These are phyloP conservation scores for Hypericum perforatum DNA, from an alignment of 345 rosid genomes.

Conservation along the genomic window DNA sequence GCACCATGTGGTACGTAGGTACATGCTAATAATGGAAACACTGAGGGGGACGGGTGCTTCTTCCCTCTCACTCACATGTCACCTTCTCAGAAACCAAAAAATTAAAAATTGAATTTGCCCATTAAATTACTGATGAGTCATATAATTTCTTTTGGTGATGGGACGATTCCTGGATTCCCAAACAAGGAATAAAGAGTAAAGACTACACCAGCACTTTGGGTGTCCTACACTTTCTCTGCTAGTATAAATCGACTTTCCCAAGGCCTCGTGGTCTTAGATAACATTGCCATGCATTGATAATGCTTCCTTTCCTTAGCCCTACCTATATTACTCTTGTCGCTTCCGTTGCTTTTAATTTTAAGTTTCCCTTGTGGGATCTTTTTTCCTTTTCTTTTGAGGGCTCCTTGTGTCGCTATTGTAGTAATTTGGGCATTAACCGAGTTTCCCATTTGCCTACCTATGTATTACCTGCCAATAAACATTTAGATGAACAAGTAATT, in stretches of 20 bases:
- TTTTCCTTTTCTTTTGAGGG: too few species aligned
- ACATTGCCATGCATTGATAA: too few species aligned
- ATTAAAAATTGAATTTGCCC: slow-evolving; percentile 3
- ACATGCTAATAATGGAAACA: slow-evolving; percentile 59
- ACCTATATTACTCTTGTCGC: too few species aligned
- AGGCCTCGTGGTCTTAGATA: slow-evolving; percentile 17
- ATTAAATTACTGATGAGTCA: background rate
- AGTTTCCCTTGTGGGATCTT: too few species aligned
- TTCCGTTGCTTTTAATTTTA: too few species aligned
- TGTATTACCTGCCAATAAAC: too few species aligned
- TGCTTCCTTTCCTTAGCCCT: too few species aligned
- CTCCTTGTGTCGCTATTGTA: too few species aligned
- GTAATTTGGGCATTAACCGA: too few species aligned
- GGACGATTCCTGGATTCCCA: slow-evolving; percentile 63
- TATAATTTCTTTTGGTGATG: slow-evolving; percentile 35
- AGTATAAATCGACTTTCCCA: slow-evolving; percentile 55
- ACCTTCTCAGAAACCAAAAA: slow-evolving; percentile 22
- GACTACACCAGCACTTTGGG: slow-evolving; percentile 24
- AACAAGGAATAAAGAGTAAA: slow-evolving; percentile 37
- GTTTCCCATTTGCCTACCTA: too few species aligned
- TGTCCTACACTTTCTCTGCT: slow-evolving; percentile 45
- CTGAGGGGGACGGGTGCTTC: slow-evolving; percentile 48
- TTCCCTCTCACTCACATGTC: slow-evolving; percentile 40
- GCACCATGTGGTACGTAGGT: slow-evolving; percentile 68
- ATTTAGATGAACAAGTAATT: too few species aligned